Evolutionary conservation across 176 grass and related monocot species (phyloP), one percentile per base, ranked within the genome.

Genomic region (Bolboschoenus planiculmis): DNA sequence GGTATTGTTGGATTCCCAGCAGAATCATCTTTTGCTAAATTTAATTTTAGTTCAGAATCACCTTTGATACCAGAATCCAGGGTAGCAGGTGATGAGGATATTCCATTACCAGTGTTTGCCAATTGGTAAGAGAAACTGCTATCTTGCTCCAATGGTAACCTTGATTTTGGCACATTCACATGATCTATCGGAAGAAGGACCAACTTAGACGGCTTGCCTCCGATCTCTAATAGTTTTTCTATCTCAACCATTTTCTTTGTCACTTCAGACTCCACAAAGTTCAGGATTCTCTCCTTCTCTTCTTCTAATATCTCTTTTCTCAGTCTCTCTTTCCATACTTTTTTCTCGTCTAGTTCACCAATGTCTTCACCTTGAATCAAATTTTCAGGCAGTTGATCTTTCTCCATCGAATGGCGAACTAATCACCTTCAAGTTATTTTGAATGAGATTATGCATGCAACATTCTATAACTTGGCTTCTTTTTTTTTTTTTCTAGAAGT

Each of bases 281-380:
- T 65, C 23, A 46, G 31, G 9, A 82, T 82, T 66, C 58, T 61
- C 56, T 82, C 24, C 36, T 60, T 82, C 40, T 82, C 80, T 82
- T 82, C 80, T 61, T 63, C 57, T 26, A 66, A 31, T 65, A 82
- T 82, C 60, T 82, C 58, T 42, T 66, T 20, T 56, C 80, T 82
- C 13, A 82, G 23, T 65, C 26, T 82, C 26, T 82, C 58, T 46
- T 82, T 82, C 80, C 80, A 82, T 16, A 82, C 4, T 65, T 82
- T 23, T 46, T 20, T 82, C 58, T 82, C 80, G 3, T 8, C 21
- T 29, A 46, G 30, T 81, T 37, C 56, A 2, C 3, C 11, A 8
- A 14, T 6, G 10, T 2, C 7, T 66, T 35, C 58, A 31, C 13
- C 36, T 47, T 60, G 78, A 50, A 61, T 61, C 35, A 82, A 44